phyloP scores from a whole-genome alignment of 2,329 filamentous ascomycete genomes.

The Camillea tinctor region DNA sequence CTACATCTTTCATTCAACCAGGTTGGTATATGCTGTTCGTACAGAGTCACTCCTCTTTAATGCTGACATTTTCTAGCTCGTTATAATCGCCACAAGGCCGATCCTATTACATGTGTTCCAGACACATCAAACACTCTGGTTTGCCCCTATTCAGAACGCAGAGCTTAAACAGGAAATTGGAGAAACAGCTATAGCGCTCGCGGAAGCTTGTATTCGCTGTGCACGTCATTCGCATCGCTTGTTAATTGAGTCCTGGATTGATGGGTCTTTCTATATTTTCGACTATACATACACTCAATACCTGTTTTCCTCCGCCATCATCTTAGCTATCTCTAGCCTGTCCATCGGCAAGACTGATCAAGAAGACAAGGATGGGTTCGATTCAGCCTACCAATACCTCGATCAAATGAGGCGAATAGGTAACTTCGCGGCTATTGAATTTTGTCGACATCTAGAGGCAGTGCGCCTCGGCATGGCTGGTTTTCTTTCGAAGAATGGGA shows the following conservation, averaged over 20 bases:
- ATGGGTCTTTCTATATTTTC: conserved; percentile 45
- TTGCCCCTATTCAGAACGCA: not conserved
- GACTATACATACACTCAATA: conserved; percentile 48
- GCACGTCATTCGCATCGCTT: conserved; percentile 44
- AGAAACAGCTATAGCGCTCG: conserved; percentile 36
- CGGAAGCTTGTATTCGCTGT: conserved; percentile 45
- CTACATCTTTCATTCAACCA: conserved; percentile 16
- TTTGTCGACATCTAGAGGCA: conserved; percentile 40
- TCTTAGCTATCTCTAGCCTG: conserved; percentile 44
- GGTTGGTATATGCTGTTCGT: conserved; percentile 1
- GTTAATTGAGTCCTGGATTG: conserved; percentile 44
- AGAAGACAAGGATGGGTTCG: conserved; percentile 40
- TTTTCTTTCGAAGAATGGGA: not conserved
- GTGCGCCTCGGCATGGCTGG: conserved; percentile 13
- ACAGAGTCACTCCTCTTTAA: not conserved
- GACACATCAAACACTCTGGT: conserved; percentile 25
- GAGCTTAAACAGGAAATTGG: conserved; percentile 26
- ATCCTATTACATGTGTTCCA: conserved; percentile 35
- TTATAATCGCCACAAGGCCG: conserved; percentile 35
- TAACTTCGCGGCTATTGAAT: conserved; percentile 42
- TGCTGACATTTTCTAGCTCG: conserved; percentile 22
- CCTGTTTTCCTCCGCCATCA: conserved; percentile 44
- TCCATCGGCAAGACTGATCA: conserved; percentile 30
- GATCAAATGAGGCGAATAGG: conserved; percentile 39
- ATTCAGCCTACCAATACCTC: conserved; percentile 38